Conservation (phyloP, 305 asterid genomes). For the Caryopteris hybrid region DNA sequence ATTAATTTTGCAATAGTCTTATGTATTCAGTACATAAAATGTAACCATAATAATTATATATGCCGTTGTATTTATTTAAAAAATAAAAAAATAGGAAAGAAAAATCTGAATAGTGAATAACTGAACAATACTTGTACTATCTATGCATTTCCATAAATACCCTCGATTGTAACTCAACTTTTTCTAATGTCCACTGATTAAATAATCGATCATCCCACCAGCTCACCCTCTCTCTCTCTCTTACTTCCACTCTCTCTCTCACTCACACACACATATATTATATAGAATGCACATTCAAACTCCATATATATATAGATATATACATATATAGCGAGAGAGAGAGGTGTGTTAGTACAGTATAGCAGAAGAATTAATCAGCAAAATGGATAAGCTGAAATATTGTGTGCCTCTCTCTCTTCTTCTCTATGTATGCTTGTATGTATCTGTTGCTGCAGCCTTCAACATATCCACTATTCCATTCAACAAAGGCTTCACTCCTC, state of each 20-base stretch:
- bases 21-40: too few species aligned
- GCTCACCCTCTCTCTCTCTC: constrained; percentile 17
- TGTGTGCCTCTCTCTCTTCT: constrained; percentile 21
- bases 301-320: too few species aligned
- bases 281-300: too few species aligned
- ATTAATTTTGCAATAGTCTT: too few species aligned
- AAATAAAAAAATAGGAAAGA: neutral
- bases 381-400: constrained; percentile 37
- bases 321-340: too few species aligned
- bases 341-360: too few species aligned
- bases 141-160: constrained; percentile 22
- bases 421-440: constrained; percentile 4
- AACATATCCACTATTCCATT: constrained; percentile 49
- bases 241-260: too few species aligned
- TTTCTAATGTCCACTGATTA: constrained; percentile 34
- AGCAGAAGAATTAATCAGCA: constrained; percentile 6
- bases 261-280: constrained; percentile 5
- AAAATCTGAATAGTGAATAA: constrained; percentile 14
- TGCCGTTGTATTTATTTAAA: neutral
- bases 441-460: constrained; percentile 22
- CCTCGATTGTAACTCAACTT: constrained; percentile 26
- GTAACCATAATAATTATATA: neutral
- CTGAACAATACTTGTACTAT: neutral
- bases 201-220: constrained; percentile 24
- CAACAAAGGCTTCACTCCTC: constrained; percentile 49